Evolutionary conservation across 495 filamentous ascomycete genomes (phyloP), one percentile per base, ranked within the genome.

Genomic region (Neurospora pannonica): DNA sequence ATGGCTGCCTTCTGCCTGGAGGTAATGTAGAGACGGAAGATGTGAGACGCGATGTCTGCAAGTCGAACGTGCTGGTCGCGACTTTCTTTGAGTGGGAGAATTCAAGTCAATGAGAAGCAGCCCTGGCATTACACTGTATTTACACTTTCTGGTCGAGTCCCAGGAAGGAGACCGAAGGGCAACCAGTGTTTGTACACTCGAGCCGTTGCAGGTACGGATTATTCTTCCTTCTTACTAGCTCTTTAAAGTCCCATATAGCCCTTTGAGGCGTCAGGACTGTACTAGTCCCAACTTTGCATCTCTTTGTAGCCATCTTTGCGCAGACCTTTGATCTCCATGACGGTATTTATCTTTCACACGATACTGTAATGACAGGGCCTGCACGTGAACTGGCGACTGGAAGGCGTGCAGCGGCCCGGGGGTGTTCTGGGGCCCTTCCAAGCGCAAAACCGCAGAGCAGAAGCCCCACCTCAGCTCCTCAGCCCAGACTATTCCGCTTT

Each of bases 321-420:
- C 28, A 9, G 0, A 62, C 28, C 54, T 54, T 60, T 62, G 15
- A 34, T 19, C 24, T 62, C 13, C 11, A 17, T 24, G 13, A 62
- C 7, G 6, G 54, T 62, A 62, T 9, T 62, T 17, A 4, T 34
- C 7, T 19, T 17, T 15, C 1, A 36, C n/a, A n/a, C 21, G 46
- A 10, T 28, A 38, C 15, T 17, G 43, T 69, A 31, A 69, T 46
- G 5, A 73, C 71, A 70, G 21, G 60, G 10, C 40, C 17, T 71
- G 54, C 79, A 81, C 79, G 80, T 81, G 80, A 78, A 73, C 24
- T 77, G 77, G 80, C 75, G 79, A 78, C 67, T n/a, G 69, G 70
- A 21, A 28, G 28, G 36, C 42, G 72, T 54, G 74, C 15, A 38
- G 42, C 15, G 72, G n/a, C n/a, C n/a, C n/a, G n/a, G n/a, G n/a